phyloP scores from a whole-genome alignment of 805 yeast species.

The Diddensiella caesifluorescens region DNA sequence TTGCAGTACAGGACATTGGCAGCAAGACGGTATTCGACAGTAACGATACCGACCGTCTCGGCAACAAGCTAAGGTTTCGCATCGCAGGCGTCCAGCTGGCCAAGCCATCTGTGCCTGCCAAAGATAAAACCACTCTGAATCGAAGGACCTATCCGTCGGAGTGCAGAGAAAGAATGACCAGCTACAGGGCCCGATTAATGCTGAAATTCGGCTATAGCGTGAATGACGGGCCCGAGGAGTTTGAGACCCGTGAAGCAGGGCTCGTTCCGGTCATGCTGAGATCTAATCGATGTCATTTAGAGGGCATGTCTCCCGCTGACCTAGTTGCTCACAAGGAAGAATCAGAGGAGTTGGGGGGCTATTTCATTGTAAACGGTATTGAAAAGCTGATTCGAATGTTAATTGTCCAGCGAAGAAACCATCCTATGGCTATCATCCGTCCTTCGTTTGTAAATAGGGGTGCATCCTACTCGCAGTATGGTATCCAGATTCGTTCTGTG shows the following conservation, averaged over 20 bases:
- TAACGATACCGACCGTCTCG: conserved; percentile 58
- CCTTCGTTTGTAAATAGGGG: conserved; percentile 95
- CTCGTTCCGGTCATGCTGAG: conserved; percentile 86
- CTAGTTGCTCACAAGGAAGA: conserved; percentile 79
- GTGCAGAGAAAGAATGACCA: conserved; percentile 82
- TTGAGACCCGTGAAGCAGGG: conserved; percentile 86
- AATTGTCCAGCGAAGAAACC: conserved; percentile 95
- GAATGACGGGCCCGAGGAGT: conserved; percentile 76
- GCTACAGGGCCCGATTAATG: conserved; percentile 74
- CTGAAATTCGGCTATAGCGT: conserved; percentile 80
- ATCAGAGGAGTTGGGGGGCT: conserved; percentile 94
- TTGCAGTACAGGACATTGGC: conserved; percentile 87
- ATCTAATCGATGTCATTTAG: conserved; percentile 87
- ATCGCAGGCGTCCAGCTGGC: conserved; percentile 87
- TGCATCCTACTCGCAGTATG: conserved; percentile 77
- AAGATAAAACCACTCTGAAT: conserved; percentile 69
- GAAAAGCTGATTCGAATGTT: conserved; percentile 96
- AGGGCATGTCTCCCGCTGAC: conserved; percentile 75
- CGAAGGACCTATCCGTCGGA: conserved; percentile 79
- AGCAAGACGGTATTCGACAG: conserved; percentile 80
- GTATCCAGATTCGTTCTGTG: conserved; percentile 90
- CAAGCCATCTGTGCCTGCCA: conserved; percentile 71
- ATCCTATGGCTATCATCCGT: conserved; percentile 95
- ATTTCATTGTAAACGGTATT: conserved; percentile 86
- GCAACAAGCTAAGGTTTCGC: conserved; percentile 77